Evolutionary conservation across 2,329 filamentous ascomycete genomes (phyloP).

Genomic region (Botrytis fragariae): DNA sequence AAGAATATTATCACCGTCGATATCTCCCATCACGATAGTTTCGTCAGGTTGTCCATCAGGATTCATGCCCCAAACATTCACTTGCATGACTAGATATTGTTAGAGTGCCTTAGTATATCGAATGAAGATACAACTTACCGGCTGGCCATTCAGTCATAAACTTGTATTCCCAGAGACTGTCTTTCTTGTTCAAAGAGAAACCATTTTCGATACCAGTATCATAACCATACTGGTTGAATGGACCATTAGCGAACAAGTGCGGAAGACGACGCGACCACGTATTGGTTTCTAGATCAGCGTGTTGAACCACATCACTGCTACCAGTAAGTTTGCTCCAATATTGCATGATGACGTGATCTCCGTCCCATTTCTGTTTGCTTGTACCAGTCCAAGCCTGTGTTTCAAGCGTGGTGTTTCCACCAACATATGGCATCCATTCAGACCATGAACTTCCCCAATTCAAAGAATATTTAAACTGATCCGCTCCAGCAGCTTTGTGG

Average conservation of each 20-base stretch:
- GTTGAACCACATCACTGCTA: slow-evolving; percentile 58
- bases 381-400: slow-evolving; percentile 57
- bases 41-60: slow-evolving; percentile 60
- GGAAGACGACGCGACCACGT: slow-evolving; percentile 52
- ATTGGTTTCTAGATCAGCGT: slow-evolving; percentile 51
- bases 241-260: slow-evolving; percentile 60
- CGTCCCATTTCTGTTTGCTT: slow-evolving; percentile 55
- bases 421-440: slow-evolving; percentile 55
- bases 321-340: slow-evolving; percentile 60
- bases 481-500: slow-evolving; percentile 61
- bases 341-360: slow-evolving; percentile 60
- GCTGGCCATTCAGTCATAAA: slow-evolving; percentile 64
- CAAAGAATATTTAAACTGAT: slow-evolving; percentile 60
- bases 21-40: slow-evolving; percentile 57
- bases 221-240: slow-evolving; percentile 63
- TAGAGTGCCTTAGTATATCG: not conserved
- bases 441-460: slow-evolving; percentile 61
- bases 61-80: slow-evolving; percentile 68
- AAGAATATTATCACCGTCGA: slow-evolving; percentile 57
- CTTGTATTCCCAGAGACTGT: slow-evolving; percentile 53
- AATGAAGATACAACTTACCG: slow-evolving; percentile 30
- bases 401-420: slow-evolving; percentile 48
- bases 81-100: slow-evolving; percentile 43
- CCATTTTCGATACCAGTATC: slow-evolving; percentile 56
- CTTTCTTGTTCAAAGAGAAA: slow-evolving; percentile 49